phyloP scores from a whole-genome alignment of 164 flowering plant genomes.

The Piper betle region DNA sequence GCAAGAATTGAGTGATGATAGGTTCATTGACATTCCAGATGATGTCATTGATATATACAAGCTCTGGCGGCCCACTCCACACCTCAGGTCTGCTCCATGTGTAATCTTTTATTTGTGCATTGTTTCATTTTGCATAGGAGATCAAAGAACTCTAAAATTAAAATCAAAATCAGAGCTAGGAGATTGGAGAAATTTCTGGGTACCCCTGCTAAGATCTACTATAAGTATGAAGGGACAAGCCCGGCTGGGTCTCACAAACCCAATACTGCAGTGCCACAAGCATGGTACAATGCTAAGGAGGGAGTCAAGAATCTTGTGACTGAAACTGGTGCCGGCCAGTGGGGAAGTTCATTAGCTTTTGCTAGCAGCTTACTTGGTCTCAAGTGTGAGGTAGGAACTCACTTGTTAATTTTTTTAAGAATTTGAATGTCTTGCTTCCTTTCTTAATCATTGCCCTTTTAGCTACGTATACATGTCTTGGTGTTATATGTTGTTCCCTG shows the following conservation, averaged over 20 bases:
- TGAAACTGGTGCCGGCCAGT: constrained; percentile 98
- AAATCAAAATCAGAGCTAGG: constrained; percentile 52
- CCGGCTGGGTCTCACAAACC: constrained; percentile 99
- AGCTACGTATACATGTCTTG: too few relatives aligned
- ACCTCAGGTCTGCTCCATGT: constrained; percentile 47
- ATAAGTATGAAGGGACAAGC: constrained; percentile 93
- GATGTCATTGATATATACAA: constrained; percentile 70
- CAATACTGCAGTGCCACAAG: constrained; percentile 94
- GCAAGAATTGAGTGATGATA: constrained; percentile 60
- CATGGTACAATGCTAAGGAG: constrained; percentile 71
- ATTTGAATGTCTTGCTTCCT: too few relatives aligned
- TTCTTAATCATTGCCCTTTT: too few relatives aligned
- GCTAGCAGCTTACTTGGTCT: constrained; percentile 73
- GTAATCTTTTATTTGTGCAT: background rate
- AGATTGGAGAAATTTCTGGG: constrained; percentile 85
- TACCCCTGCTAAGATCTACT: constrained; percentile 91
- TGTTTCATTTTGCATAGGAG: background rate
- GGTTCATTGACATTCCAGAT: constrained; percentile 74
- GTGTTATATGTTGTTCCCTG: too few relatives aligned
- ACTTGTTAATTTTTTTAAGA: background rate
- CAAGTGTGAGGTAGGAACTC: constrained; percentile 52
- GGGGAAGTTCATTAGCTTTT: constrained; percentile 91
- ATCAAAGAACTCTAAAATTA: background rate
- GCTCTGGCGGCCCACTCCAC: constrained; percentile 96
- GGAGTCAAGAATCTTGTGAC: constrained; percentile 84